Evolutionary conservation across 176 grass and related monocot species (phyloP), one percentile per base, ranked within the genome.

Genomic region (Oryza nivara): DNA sequence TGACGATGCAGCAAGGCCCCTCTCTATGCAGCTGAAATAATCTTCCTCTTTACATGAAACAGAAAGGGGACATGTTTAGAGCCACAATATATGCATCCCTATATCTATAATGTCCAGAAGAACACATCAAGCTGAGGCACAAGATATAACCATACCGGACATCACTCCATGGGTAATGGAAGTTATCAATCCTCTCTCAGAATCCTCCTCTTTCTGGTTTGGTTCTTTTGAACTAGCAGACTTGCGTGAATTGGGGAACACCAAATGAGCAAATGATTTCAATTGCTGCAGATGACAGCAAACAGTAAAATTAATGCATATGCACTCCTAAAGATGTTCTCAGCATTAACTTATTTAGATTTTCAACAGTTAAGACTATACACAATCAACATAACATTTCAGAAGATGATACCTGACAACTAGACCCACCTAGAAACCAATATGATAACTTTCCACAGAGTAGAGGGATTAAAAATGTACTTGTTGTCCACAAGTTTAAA

Each of bases 201-300:
- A 68, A 20, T 86, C 65, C 80, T 85, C 91, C 12, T 89, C 95
- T 66, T 92, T 87, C 70, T 91, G 81, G 6, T 67, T 72, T 45
- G 70, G 13, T 68, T 48, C 85, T 80, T 93, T 89, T 64, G 71
- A 49, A 45, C 77, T 68, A 1, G 89, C 86, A 5, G 71, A 83
- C 23, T 90, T 83, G 64, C 89, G 88, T 8, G 86, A 91, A 89
- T 95, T 92, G 4, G 96, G 93, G 81, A 95, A 98, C 71, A 88
- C 96, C 93, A 98, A 74, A 78, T 94, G 88, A 43, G 89, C 88
- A 91, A 94, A 94, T 10, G 96, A 90, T 87, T 86, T 87, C 90
- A 95, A 65, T 89, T 91, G 83, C 93, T 98, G 93, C 83, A 88
- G 74, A 60, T 74, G 83, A n/a, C 22, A 14, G 66, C 28, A 65